Evolutionary conservation across 2,329 filamentous ascomycete genomes (phyloP), one percentile per base, ranked within the genome.

Genomic region (Cladophialophora yegresii): DNA sequence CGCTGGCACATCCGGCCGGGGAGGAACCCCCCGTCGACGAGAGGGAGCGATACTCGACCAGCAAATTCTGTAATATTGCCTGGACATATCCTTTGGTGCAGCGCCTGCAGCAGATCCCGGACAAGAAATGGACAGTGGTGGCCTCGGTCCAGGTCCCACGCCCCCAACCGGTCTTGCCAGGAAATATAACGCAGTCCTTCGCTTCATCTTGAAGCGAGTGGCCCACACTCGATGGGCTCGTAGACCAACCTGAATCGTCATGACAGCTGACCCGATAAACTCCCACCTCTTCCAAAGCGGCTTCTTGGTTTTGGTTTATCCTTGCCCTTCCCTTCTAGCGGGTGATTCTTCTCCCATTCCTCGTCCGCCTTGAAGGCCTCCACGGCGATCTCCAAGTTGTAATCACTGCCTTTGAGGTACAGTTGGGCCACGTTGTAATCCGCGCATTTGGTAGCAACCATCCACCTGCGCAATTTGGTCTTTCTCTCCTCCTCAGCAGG

Each of bases 401-500:
- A 91, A 7, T 82, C 81, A 20, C 82, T 79, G 74, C 91, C 23
- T 82, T 79, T 84, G 12, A 95, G 81, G 75, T 95, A 95, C 22
- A 93, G 74, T 30, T 90, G 75, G 1, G 91, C 91, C 57, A 92
- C 81, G 73, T 92, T 88, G 70, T 87, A 87, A 22, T 72, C 69
- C 8, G 71, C 62, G 58, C 71, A 88, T 74, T 93, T 93, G 77
- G 88, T 91, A 1, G 83, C 82, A 1, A 91, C 86, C 90, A 93
- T 93, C 81, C 89, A 93, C 66, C 89, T 84, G 49, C 91, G 82
- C 36, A 93, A 82, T 73, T 87, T 88, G 20, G 79, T 82, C 77
- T 91, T 93, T 67, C 87, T 79, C 76, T 90, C 88, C 72, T 92
- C 90, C 53, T 89, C 88, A 73, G 91, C 89, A 3, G 70, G 64